Conservation (phyloP, 768 basidiomycete species). For the Collybia mongolica region DNA sequence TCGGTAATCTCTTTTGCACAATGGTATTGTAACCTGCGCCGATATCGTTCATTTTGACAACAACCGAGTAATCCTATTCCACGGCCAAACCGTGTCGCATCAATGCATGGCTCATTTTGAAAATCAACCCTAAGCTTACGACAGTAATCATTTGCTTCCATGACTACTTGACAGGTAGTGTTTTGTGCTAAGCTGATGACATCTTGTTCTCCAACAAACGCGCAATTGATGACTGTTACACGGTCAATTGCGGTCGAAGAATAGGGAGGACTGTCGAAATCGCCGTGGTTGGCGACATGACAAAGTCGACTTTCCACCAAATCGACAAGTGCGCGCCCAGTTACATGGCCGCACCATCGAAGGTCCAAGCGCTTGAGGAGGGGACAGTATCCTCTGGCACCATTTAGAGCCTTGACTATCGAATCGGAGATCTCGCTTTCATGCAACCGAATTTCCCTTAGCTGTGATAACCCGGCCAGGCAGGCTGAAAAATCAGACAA, state of each 20-base stretch:
- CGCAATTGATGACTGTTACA: slow-evolving; percentile 56
- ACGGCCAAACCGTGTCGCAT: slow-evolving; percentile 5
- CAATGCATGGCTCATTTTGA: slow-evolving; percentile 1
- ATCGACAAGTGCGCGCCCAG: slow-evolving; percentile 47
- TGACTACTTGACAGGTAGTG: slow-evolving; percentile 46
- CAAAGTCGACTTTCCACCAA: slow-evolving; percentile 41
- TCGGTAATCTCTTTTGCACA: neutral
- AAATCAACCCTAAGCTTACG: slow-evolving; percentile 36
- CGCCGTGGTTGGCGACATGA: neutral
- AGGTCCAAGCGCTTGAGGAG: slow-evolving; percentile 48
- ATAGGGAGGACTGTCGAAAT: neutral
- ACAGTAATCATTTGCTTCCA: slow-evolving; percentile 47
- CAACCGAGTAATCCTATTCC: slow-evolving; percentile 43
- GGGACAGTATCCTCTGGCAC: slow-evolving; percentile 43
- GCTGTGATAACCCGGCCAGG: slow-evolving; percentile 29
- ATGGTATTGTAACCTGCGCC: slow-evolving; percentile 44
- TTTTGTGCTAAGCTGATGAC: slow-evolving; percentile 47
- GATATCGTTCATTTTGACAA: slow-evolving; percentile 56
- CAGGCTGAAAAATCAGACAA: slow-evolving; percentile 18
- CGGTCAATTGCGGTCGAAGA: slow-evolving; percentile 32
- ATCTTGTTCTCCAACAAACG: slow-evolving; percentile 53
- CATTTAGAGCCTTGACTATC: slow-evolving; percentile 35
- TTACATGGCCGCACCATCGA: slow-evolving; percentile 58
- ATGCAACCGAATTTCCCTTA: slow-evolving; percentile 53
- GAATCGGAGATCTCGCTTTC: slow-evolving; percentile 56